These are phyloP conservation scores for Aspergillus floridensis DNA, from an alignment of 2,329 filamentous ascomycete species.

Conservation along the genomic window DNA sequence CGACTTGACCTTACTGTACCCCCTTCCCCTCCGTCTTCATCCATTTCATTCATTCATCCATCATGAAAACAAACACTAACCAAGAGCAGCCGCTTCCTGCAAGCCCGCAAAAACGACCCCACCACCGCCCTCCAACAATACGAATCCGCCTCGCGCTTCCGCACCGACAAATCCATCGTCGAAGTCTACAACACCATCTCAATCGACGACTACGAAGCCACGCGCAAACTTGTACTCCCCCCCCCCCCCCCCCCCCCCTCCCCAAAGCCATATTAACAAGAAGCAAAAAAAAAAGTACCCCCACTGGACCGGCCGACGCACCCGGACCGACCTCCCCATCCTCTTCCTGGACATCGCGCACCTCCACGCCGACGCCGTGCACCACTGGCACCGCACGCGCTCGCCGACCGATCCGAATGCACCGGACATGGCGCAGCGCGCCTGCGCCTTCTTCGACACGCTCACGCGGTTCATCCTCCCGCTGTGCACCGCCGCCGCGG, in stretches of 20 bases:
- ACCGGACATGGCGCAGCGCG: conserved; percentile 22
- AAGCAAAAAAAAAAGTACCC: conserved; percentile 22
- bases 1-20: conserved; percentile 18
- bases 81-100: conserved; percentile 20
- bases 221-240: conserved; percentile 17
- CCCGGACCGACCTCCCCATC: conserved; percentile 20
- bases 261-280: background rate
- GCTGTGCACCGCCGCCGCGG: conserved; percentile 21
- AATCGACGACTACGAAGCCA: conserved; percentile 20
- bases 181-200: conserved; percentile 19
- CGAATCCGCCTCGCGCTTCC: conserved; percentile 14
- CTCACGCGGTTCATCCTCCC: conserved; percentile 24
- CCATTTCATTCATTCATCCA: too few species aligned
- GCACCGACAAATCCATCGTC: conserved; percentile 14
- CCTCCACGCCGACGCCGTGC: conserved; percentile 11
- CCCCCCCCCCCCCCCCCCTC: background rate
- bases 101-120: conserved; percentile 15
- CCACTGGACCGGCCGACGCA: conserved; percentile 27
- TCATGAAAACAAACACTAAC: background rate
- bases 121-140: conserved; percentile 19
- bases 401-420: background rate
- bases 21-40: too few species aligned
- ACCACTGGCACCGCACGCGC: conserved; percentile 19
- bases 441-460: conserved; percentile 17
- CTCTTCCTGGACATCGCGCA: conserved; percentile 19